Percentiles rank a stretch among this genome's conserved stretches.
These are phyloP conservation scores for Penicillium hordei DNA, from an alignment of 2,329 filamentous ascomycete genomes.

Conservation along the genomic window DNA sequence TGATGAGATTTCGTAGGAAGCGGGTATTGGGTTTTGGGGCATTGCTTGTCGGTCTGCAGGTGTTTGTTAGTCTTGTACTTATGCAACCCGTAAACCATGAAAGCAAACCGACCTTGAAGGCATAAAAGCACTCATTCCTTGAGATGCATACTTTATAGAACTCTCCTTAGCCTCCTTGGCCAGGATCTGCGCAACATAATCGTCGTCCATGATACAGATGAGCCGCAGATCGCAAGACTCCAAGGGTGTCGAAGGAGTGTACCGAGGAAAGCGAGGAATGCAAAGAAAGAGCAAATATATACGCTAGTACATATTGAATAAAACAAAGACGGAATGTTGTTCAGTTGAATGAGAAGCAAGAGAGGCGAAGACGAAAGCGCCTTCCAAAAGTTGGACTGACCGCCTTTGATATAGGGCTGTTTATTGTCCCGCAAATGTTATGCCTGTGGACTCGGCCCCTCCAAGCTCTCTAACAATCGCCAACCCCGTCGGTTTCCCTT, in stretches of 20 bases:
- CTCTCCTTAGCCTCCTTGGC: constrained; percentile 74
- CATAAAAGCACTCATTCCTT: constrained; percentile 69
- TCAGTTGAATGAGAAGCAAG: not conserved
- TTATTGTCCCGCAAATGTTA: constrained; percentile 7
- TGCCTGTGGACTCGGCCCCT: not conserved
- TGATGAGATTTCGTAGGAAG: constrained; percentile 84
- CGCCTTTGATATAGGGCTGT: constrained; percentile 14
- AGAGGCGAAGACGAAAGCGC: constrained; percentile 9
- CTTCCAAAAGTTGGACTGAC: constrained; percentile 7
- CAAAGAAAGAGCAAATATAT: not conserved
- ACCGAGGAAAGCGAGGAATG: not conserved
- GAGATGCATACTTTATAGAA: constrained; percentile 70
- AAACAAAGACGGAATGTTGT: not conserved
- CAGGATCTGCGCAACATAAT: constrained; percentile 75
- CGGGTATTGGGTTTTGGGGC: constrained; percentile 86
- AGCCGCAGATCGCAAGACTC: constrained; percentile 26
- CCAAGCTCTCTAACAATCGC: not conserved
- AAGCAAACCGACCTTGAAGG: constrained; percentile 50
- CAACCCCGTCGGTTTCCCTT: not conserved
- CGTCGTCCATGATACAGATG: constrained; percentile 43
- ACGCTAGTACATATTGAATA: not conserved
- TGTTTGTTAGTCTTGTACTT: constrained; percentile 1
- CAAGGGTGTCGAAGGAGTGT: not conserved
- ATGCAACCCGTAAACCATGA: not conserved
- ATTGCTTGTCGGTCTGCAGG: constrained; percentile 59